Conservation (phyloP, 2,329 filamentous ascomycete genomes). For the Parastagonospora avenae region DNA sequence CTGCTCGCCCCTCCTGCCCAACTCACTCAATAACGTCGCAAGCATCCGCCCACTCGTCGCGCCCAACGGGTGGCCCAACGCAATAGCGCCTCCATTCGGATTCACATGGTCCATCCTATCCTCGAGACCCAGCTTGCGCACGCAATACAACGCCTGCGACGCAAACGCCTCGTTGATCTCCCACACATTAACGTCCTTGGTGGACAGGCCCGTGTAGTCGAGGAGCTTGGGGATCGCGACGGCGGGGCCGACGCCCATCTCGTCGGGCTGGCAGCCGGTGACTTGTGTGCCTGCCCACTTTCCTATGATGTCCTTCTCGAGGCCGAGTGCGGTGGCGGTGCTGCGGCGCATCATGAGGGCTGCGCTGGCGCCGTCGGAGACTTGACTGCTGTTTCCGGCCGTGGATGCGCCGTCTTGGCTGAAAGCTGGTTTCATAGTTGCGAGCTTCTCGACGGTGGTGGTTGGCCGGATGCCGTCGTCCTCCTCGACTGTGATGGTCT, state of each 20-base stretch:
- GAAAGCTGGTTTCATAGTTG: conserved; percentile 85
- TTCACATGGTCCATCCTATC: conserved; percentile 76
- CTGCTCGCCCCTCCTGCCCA: conserved; percentile 70
- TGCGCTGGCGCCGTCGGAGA: conserved; percentile 86
- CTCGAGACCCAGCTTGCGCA: conserved; percentile 72
- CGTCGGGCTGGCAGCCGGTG: conserved; percentile 80
- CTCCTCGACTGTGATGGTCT: conserved; percentile 69
- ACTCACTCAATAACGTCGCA: conserved; percentile 72
- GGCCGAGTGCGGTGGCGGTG: conserved; percentile 74
- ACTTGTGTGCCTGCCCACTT: conserved; percentile 80
- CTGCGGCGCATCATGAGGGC: conserved; percentile 83
- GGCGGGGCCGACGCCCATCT: conserved; percentile 92
- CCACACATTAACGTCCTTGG: conserved; percentile 78
- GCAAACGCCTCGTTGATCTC: conserved; percentile 89
- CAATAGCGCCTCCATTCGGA: conserved; percentile 90
- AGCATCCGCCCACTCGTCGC: conserved; percentile 85
- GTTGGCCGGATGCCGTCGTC: conserved; percentile 83
- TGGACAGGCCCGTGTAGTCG: conserved; percentile 67
- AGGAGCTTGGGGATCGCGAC: conserved; percentile 84
- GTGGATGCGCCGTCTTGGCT: conserved; percentile 75
- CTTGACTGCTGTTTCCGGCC: conserved; percentile 83
- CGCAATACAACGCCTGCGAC: conserved; percentile 69
- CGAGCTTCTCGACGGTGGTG: conserved; percentile 71
- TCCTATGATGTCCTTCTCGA: conserved; percentile 72
- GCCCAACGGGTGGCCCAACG: conserved; percentile 88